Conservation (phyloP, 257 asterid species). For the Solanum bulbocastanum region DNA sequence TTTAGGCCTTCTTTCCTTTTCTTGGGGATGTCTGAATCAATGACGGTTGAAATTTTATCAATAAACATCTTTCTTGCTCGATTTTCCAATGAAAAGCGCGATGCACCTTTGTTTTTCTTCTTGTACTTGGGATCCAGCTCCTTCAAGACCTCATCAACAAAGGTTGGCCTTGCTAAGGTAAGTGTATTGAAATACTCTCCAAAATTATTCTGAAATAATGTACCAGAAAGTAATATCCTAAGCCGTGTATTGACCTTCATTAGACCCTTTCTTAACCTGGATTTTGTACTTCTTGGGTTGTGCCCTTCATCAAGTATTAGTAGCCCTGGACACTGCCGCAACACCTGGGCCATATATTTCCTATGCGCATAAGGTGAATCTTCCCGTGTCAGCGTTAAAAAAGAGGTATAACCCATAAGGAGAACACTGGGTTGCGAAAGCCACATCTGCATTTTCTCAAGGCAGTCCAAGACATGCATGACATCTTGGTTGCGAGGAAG, state of each 20-base stretch:
- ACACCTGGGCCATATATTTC: constrained; percentile 87
- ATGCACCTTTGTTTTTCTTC: constrained; percentile 48
- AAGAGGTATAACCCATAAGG: constrained; percentile 95
- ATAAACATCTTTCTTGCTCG: constrained; percentile 76
- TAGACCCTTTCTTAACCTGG: constrained; percentile 77
- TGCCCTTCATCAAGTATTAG: constrained; percentile 93
- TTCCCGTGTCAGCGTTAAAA: constrained; percentile 77
- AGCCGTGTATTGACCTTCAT: constrained; percentile 90
- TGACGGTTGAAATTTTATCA: constrained; percentile 67
- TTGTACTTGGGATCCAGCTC: constrained; percentile 86
- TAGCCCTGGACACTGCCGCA: constrained; percentile 88
- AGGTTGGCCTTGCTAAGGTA: constrained; percentile 66
- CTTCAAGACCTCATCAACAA: constrained; percentile 69
- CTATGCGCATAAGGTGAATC: constrained; percentile 92
- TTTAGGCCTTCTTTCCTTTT: constrained; percentile 71
- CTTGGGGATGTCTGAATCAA: constrained; percentile 55
- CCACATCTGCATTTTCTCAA: constrained; percentile 96
- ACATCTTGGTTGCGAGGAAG: constrained; percentile 89
- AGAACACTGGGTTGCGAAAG: constrained; percentile 89
- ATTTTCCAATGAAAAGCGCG: constrained; percentile 62
- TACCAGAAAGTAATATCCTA: constrained; percentile 82
- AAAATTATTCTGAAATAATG: constrained; percentile 85
- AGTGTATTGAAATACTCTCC: constrained; percentile 99
- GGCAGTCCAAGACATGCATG: constrained; percentile 95
- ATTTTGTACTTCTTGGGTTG: constrained; percentile 94